Conservation (phyloP, 768 basidiomycete species). For the Pisolithus tinctorius region DNA sequence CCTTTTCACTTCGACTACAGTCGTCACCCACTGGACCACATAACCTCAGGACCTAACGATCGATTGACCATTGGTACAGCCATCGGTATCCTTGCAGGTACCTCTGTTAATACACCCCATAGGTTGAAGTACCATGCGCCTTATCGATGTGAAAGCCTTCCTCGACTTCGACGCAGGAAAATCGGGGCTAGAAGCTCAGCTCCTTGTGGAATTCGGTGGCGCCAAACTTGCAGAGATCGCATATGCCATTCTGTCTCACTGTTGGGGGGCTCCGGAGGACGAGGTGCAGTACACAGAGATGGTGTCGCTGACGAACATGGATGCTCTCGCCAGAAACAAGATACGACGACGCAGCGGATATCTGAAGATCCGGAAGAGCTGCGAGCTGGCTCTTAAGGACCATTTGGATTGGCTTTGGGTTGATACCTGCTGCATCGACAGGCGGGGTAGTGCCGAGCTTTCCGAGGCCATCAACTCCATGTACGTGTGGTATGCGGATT, state of each 20-base stretch:
- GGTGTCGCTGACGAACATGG: neutral
- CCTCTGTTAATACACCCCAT: too few species aligned
- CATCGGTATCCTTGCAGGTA: too few species aligned
- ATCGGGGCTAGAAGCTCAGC: too few species aligned
- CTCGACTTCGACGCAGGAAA: too few species aligned
- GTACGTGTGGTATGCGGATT: slow-evolving; percentile 11
- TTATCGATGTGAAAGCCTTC: too few species aligned
- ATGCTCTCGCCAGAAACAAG: neutral
- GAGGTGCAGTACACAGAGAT: neutral
- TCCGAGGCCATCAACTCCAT: slow-evolving; percentile 13
- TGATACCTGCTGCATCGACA: slow-evolving; percentile 16
- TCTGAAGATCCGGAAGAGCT: neutral
- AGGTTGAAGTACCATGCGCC: too few species aligned
- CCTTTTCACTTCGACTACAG: too few species aligned
- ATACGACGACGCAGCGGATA: neutral
- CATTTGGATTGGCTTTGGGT: slow-evolving; percentile 8
- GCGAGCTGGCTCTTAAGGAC: neutral
- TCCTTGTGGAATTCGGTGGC: neutral
- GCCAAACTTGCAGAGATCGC: neutral
- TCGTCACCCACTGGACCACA: too few species aligned
- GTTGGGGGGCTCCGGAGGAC: neutral
- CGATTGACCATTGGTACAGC: too few species aligned
- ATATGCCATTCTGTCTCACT: slow-evolving; percentile 4
- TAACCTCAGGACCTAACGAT: too few species aligned
- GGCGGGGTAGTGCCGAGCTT: slow-evolving; percentile 13